A percentile compares a stretch with the other conserved stretches of the same genome.
Conservation (phyloP, 2,329 filamentous ascomycete species). For the Orbilia brochopaga region DNA sequence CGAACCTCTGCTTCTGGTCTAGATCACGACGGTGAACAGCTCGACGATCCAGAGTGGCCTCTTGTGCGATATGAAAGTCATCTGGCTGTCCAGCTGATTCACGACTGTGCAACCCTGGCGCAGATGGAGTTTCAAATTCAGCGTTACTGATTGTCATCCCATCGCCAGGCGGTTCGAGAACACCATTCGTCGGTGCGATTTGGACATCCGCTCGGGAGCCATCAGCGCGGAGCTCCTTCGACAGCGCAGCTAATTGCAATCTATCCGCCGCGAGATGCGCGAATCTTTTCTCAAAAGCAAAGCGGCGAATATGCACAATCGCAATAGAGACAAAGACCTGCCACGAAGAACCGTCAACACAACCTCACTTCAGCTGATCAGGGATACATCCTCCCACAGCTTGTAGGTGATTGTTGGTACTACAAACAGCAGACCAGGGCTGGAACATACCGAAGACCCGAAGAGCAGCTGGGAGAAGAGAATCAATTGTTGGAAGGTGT, state of each 20-base stretch:
- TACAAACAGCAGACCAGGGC: conserved; percentile 1
- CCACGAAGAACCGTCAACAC: conserved; percentile 5
- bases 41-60: conserved; percentile 6
- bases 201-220: neutral
- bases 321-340: conserved; percentile 48
- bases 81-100: conserved; percentile 20
- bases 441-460: conserved; percentile 65
- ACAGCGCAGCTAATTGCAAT: conserved; percentile 10
- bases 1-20: conserved; percentile 63
- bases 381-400: conserved; percentile 21
- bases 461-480: conserved; percentile 70
- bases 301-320: conserved; percentile 48
- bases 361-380: neutral
- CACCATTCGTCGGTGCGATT: neutral
- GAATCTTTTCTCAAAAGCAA: conserved; percentile 69
- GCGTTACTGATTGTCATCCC: conserved; percentile 15
- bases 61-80: conserved; percentile 7
- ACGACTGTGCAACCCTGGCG: conserved; percentile 18
- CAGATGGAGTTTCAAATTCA: neutral
- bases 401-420: conserved; percentile 6
- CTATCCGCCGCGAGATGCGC: conserved; percentile 59
- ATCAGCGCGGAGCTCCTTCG: conserved; percentile 15
- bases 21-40: conserved; percentile 58
- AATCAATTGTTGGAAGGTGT: conserved; percentile 71
- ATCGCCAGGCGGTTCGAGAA: neutral